Conservation (phyloP, 805 yeast genomes). For the Yamadazyma nakazawae region DNA sequence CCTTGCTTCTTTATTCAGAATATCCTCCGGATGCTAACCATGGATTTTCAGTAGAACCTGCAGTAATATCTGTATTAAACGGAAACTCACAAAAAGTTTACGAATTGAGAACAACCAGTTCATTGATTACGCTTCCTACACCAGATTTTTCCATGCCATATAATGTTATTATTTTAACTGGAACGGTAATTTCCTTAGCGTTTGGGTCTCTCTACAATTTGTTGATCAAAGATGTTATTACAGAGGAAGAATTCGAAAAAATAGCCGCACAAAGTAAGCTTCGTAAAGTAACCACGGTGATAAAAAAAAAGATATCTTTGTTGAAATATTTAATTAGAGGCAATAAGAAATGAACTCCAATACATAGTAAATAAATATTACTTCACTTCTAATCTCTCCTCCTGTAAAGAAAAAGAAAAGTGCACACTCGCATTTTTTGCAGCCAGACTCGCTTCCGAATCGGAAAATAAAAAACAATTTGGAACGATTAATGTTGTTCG, state of each 20-base stretch:
- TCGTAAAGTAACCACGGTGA: slow-evolving; percentile 9
- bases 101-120: slow-evolving; percentile 77
- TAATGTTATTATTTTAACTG: slow-evolving; percentile 89
- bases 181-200: slow-evolving; percentile 88
- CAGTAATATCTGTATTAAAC: slow-evolving; percentile 60
- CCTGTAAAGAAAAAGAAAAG: neutral
- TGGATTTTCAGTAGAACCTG: slow-evolving; percentile 93
- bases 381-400: neutral
- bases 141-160: slow-evolving; percentile 99
- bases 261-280: slow-evolving; percentile 17
- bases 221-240: slow-evolving; percentile 66
- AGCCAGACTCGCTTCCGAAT: slow-evolving; percentile 3
- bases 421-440: slow-evolving; percentile 2
- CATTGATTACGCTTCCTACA: slow-evolving; percentile 82
- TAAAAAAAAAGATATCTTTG: slow-evolving; percentile 2
- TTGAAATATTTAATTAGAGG: neutral
- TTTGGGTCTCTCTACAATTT: slow-evolving; percentile 86
- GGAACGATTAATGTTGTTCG: slow-evolving; percentile 8
- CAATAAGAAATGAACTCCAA: neutral
- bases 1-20: slow-evolving; percentile 78
- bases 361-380: neutral
- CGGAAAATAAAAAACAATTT: slow-evolving; percentile 2
- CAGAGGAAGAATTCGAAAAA: slow-evolving; percentile 57
- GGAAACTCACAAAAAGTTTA: slow-evolving; percentile 29
- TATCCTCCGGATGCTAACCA: slow-evolving; percentile 99